Evolutionary conservation across 768 basidiomycete genomes (phyloP).

Genomic region (Polyporus arcularius): DNA sequence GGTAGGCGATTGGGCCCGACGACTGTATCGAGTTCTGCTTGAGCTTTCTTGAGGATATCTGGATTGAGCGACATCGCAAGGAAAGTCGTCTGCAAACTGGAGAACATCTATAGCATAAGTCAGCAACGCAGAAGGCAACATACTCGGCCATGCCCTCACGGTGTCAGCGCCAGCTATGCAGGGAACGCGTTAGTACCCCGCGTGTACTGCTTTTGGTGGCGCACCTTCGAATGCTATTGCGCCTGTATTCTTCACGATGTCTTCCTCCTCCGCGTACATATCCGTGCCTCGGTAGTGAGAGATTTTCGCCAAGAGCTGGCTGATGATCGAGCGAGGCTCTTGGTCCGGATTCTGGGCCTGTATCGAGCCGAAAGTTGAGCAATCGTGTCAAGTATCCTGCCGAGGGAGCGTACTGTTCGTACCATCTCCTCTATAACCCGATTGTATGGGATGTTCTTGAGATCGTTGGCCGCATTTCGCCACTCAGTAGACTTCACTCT

Average conservation of each 20-base stretch:
- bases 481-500: conserved; percentile 1
- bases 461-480: not conserved
- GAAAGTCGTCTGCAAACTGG: conserved; percentile 5
- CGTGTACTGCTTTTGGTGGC: not conserved
- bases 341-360: not conserved
- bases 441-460: not conserved
- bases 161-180: conserved; percentile 2
- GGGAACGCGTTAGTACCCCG: not conserved
- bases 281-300: not conserved
- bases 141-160: not conserved
- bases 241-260: conserved; percentile 20
- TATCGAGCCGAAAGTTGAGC: not conserved
- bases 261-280: conserved; percentile 9
- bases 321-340: not conserved
- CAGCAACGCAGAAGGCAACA: not conserved
- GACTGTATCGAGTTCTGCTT: conserved; percentile 28
- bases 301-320: not conserved
- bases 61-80: conserved; percentile 25
- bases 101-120: not conserved
- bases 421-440: not conserved
- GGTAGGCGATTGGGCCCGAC: conserved; percentile 27
- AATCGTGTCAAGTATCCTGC: not conserved
- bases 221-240: conserved; percentile 17
- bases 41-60: conserved; percentile 23
- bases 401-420: not conserved